Evolutionary conservation across 1,284 basidiomycete genomes (phyloP).

Genomic region (Vanrija pseudolonga): DNA sequence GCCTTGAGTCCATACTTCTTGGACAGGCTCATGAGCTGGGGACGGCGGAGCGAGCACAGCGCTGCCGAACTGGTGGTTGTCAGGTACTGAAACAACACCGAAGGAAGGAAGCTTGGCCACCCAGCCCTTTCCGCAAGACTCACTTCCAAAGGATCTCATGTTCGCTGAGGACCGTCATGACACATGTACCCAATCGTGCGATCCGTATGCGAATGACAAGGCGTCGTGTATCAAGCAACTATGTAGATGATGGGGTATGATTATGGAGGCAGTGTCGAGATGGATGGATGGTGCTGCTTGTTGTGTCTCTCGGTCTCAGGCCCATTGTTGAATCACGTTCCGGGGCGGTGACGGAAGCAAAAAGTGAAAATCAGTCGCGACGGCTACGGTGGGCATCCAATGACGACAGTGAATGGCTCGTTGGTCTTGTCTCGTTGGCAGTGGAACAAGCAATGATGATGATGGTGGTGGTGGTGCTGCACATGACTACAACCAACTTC

Average conservation of each 20-base stretch:
- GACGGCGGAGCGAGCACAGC: conserved; percentile 41
- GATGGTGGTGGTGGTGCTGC: not conserved
- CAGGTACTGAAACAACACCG: not conserved
- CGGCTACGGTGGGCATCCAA: not conserved
- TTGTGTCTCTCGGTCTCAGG: not conserved
- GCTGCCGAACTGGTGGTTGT: conserved; percentile 32
- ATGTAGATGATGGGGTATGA: not conserved
- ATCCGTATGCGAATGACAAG: not conserved
- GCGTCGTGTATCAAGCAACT: not conserved
- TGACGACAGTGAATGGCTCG: not conserved
- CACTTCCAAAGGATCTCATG: conserved; percentile 20
- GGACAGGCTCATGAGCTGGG: conserved; percentile 45
- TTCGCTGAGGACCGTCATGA: conserved; percentile 14
- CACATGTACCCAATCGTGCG: not conserved
- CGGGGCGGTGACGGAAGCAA: not conserved
- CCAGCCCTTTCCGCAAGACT: not conserved
- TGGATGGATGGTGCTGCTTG: not conserved
- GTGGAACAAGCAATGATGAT: no score
- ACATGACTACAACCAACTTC: no score
- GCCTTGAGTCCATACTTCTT: conserved; percentile 45
- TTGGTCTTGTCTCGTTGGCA: no score
- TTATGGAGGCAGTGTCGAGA: not conserved
- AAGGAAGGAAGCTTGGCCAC: not conserved
- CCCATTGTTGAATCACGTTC: not conserved
- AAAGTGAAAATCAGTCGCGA: not conserved